phyloP scores from a whole-genome alignment of 164 flowering plant genomes.

The Taxillus chinensis region DNA sequence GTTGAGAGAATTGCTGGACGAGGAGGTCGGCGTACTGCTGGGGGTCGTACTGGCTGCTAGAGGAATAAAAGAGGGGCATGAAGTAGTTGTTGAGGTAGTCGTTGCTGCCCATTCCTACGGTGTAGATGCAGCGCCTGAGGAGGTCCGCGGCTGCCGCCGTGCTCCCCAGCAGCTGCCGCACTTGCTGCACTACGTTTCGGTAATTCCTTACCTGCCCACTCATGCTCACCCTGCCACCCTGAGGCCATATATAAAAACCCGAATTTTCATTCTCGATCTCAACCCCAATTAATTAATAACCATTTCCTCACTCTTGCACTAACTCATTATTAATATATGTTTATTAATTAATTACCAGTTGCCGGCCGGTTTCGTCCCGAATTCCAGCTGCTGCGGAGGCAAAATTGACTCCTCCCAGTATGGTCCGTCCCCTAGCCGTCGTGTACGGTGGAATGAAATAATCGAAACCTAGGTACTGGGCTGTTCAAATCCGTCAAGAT shows the following conservation, averaged over 20 bases:
- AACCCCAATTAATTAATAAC: too few relatives aligned
- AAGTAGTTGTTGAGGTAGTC: slow-evolving; percentile 70
- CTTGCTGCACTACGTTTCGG: slow-evolving; percentile 27
- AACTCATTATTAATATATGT: too few relatives aligned
- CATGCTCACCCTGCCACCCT: slow-evolving; percentile 60
- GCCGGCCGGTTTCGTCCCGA: slow-evolving; percentile 36
- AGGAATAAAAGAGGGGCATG: slow-evolving; percentile 44
- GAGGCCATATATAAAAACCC: not conserved
- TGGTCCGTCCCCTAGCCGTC: slow-evolving; percentile 20
- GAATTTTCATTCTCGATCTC: too few relatives aligned
- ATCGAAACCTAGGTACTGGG: slow-evolving; percentile 44
- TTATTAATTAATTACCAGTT: slow-evolving; percentile 33
- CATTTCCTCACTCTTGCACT: too few relatives aligned
- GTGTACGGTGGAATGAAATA: slow-evolving; percentile 38
- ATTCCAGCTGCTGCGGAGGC: slow-evolving; percentile 53
- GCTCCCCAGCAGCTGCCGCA: slow-evolving; percentile 42
- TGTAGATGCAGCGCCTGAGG: slow-evolving; percentile 48
- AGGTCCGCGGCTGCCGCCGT: slow-evolving; percentile 38
- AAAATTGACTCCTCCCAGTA: slow-evolving; percentile 43
- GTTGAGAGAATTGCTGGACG: slow-evolving; percentile 43
- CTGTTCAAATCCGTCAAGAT: slow-evolving; percentile 13
- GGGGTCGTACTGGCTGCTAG: slow-evolving; percentile 45
- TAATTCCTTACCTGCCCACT: slow-evolving; percentile 53
- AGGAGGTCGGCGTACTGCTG: slow-evolving; percentile 60
- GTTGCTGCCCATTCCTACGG: slow-evolving; percentile 52